These are phyloP conservation scores for Sapria himalayana DNA, from an alignment of 345 rosid genomes.

Conservation along the genomic window DNA sequence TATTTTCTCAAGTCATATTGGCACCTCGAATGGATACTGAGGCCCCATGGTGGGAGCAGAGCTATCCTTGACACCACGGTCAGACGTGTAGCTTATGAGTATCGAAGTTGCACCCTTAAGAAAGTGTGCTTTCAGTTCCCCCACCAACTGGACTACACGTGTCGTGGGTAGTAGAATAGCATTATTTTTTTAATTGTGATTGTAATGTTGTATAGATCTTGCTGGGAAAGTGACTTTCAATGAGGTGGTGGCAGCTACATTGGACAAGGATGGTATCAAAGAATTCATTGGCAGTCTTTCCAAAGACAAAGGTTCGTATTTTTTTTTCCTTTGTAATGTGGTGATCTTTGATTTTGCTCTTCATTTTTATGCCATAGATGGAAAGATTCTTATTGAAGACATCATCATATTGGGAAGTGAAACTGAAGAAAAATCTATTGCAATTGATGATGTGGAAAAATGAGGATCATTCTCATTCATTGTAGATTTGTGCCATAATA, in stretches of 20 bases:
- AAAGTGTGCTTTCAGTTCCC: neutral
- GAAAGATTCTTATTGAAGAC: slow-evolving; percentile 77
- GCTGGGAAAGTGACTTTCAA: slow-evolving; percentile 90
- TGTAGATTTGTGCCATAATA: too few species aligned
- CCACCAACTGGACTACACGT: neutral
- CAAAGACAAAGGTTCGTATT: slow-evolving; percentile 62
- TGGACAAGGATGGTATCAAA: slow-evolving; percentile 75
- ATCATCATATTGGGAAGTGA: slow-evolving; percentile 49
- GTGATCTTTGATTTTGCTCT: neutral
- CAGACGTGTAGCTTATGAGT: neutral
- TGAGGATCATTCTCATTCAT: neutral
- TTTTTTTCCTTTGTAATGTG: neutral
- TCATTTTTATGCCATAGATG: slow-evolving; percentile 27
- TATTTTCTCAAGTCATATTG: too few species aligned
- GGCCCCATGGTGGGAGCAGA: neutral
- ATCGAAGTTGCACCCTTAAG: neutral
- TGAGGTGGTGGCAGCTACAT: slow-evolving; percentile 79
- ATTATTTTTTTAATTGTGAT: slow-evolving; percentile 2
- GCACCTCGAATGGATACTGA: neutral
- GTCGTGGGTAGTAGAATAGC: neutral
- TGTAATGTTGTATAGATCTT: slow-evolving; percentile 28
- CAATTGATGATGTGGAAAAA: slow-evolving; percentile 20
- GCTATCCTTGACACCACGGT: neutral
- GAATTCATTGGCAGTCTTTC: slow-evolving; percentile 78
- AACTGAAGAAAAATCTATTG: slow-evolving; percentile 31